Conservation (phyloP, 108 stramenopile species). For the Pseudonitzschia delicatissima region DNA sequence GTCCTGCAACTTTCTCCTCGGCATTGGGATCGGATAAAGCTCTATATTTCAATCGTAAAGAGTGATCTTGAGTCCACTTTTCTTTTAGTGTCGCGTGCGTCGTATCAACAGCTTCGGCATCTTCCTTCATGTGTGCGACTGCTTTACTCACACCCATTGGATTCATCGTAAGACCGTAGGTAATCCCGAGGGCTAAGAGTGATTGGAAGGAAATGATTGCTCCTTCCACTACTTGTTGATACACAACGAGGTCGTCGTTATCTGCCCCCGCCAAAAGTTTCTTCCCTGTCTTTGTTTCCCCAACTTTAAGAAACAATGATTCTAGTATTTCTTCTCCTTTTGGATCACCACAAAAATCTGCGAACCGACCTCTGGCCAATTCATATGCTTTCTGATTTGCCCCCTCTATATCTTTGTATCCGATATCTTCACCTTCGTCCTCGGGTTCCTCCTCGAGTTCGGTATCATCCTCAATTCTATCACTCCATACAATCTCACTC, state of each 20-base stretch:
- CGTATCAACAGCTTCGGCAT: neutral
- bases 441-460: neutral
- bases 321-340: slow-evolving; percentile 3
- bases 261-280: neutral
- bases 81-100: neutral
- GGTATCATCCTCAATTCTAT: neutral
- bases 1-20: slow-evolving; percentile 38
- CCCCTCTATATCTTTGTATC: neutral
- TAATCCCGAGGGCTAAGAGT: slow-evolving; percentile 54
- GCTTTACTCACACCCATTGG: slow-evolving; percentile 40
- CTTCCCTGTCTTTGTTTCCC: neutral
- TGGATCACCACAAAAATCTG: neutral
- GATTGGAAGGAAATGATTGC: slow-evolving; percentile 64
- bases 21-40: neutral
- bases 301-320: neutral
- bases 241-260: neutral
- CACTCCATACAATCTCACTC: neutral
- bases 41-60: slow-evolving; percentile 57
- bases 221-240: slow-evolving; percentile 31
- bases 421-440: neutral
- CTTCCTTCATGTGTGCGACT: slow-evolving; percentile 51
- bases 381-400: slow-evolving; percentile 3
- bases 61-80: slow-evolving; percentile 9
- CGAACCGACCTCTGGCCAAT: slow-evolving; percentile 8
- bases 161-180: slow-evolving; percentile 55